Percentiles rank a stretch among this genome's conserved stretches.
phyloP scores from a whole-genome alignment of 306 rosid species.

The Malus domestica region DNA sequence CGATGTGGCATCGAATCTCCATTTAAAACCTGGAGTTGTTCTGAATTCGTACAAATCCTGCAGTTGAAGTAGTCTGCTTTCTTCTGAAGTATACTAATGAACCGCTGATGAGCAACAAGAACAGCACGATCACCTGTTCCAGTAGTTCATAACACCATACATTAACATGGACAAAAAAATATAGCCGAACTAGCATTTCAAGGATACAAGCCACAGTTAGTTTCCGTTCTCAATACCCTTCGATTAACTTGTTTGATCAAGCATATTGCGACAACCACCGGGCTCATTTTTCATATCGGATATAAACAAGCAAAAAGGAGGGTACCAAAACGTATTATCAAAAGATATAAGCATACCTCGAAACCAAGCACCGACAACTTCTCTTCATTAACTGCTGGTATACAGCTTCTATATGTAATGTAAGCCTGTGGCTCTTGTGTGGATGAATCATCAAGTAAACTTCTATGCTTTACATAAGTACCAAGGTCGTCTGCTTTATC shows the following conservation, averaged over 20 bases:
- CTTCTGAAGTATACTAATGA: constrained; percentile 48
- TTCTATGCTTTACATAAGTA: constrained; percentile 34
- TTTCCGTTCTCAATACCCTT: background rate
- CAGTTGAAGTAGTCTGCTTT: constrained; percentile 36
- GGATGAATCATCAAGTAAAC: constrained; percentile 37
- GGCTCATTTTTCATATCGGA: background rate
- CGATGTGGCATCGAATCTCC: background rate
- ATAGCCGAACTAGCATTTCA: background rate
- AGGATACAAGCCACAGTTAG: background rate
- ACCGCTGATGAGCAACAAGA: constrained; percentile 55
- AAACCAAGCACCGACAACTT: constrained; percentile 65
- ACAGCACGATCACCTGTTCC: constrained; percentile 50
- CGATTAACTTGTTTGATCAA: background rate
- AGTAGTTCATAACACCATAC: background rate
- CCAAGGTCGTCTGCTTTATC: constrained; percentile 22
- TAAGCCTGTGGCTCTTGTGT: constrained; percentile 39
- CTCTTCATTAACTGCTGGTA: constrained; percentile 64
- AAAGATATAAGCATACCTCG: constrained; percentile 46
- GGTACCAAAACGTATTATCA: background rate
- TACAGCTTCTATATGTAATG: constrained; percentile 79
- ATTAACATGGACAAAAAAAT: background rate
- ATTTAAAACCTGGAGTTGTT: constrained; percentile 52
- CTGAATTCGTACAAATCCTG: constrained; percentile 59
- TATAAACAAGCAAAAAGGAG: background rate
- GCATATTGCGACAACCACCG: background rate